These are phyloP conservation scores for Amoeboradix gromovi DNA, from an alignment of 371 early-diverging fungal species.

Conservation along the genomic window DNA sequence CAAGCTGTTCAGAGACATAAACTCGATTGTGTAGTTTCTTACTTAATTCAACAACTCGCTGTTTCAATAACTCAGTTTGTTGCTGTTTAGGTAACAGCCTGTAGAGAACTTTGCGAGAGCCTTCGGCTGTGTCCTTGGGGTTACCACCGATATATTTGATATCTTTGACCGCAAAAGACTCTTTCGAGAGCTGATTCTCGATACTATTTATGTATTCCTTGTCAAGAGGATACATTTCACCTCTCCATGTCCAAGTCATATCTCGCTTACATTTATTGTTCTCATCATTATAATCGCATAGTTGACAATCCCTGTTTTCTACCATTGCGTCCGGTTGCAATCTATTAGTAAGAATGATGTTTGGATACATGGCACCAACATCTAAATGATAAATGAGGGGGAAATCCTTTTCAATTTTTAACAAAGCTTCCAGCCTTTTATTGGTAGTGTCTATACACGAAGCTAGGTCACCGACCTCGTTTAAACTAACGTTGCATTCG, in stretches of 20 bases:
- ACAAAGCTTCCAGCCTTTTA: conserved; percentile 24
- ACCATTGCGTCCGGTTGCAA: conserved; percentile 94
- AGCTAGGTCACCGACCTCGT: conserved; percentile 24
- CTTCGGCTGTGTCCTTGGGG: too few species aligned
- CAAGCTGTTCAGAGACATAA: conserved; percentile 24
- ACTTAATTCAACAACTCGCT: conserved; percentile 59
- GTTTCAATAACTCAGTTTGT: conserved; percentile 32
- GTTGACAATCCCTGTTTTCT: conserved; percentile 59
- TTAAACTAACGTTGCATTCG: conserved; percentile 35
- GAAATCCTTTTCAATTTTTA: conserved; percentile 36
- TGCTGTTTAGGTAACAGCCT: conserved; percentile 34
- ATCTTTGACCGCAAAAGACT: conserved; percentile 31
- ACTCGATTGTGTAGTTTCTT: conserved; percentile 63
- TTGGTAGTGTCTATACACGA: conserved; percentile 15
- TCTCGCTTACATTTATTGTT: conserved; percentile 69
- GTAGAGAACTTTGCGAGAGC: conserved; percentile 30
- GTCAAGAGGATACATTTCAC: conserved; percentile 78
- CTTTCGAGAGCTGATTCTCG: conserved; percentile 43
- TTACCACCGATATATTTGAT: conserved; percentile 4
- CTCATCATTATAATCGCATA: conserved; percentile 73
- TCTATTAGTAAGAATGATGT: conserved; percentile 96
- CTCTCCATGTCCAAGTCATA: conserved; percentile 94
- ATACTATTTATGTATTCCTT: conserved; percentile 76
- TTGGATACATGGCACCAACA: conserved; percentile 99
- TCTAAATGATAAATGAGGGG: conserved; percentile 97